phyloP scores from a whole-genome alignment of 1,284 basidiomycete genomes.

The Ceratobasidium sp. region DNA sequence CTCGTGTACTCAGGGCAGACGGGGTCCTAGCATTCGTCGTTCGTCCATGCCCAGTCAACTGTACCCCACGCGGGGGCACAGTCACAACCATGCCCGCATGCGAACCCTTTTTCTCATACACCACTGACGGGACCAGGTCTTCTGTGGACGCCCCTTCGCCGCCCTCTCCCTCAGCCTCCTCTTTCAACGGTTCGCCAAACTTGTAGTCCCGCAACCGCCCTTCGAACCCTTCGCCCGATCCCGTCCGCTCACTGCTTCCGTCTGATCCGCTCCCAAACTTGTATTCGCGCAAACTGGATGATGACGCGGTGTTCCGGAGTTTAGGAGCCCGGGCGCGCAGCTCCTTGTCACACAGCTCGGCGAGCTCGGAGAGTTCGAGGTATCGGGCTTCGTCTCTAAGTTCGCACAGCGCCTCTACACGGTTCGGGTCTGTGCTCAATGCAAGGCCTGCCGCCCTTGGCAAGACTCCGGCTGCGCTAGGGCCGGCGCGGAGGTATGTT shows the following conservation, averaged over 20 bases:
- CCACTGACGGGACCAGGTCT: constrained; percentile 7
- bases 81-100: constrained; percentile 30
- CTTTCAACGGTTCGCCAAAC: constrained; percentile 19
- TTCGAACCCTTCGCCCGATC: constrained; percentile 18
- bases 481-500: constrained; percentile 70
- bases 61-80: constrained; percentile 18
- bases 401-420: constrained; percentile 72
- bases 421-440: constrained; percentile 58
- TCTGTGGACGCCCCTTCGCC: not conserved
- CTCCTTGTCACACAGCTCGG: constrained; percentile 46
- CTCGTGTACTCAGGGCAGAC: not conserved
- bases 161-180: constrained; percentile 3
- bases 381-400: constrained; percentile 78
- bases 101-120: constrained; percentile 40
- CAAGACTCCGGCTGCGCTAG: constrained; percentile 62
- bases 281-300: constrained; percentile 25
- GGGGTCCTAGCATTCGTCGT: not conserved
- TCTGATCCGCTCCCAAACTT: constrained; percentile 34
- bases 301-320: constrained; percentile 17
- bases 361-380: constrained; percentile 55
- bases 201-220: constrained; percentile 24
- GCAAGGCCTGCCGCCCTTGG: constrained; percentile 65
- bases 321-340: constrained; percentile 52
- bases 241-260: not conserved
- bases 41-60: not conserved